Base-by-base conservation (phyloP, 192 early-diverging fungal species). In the Coemansia sp. region DNA sequence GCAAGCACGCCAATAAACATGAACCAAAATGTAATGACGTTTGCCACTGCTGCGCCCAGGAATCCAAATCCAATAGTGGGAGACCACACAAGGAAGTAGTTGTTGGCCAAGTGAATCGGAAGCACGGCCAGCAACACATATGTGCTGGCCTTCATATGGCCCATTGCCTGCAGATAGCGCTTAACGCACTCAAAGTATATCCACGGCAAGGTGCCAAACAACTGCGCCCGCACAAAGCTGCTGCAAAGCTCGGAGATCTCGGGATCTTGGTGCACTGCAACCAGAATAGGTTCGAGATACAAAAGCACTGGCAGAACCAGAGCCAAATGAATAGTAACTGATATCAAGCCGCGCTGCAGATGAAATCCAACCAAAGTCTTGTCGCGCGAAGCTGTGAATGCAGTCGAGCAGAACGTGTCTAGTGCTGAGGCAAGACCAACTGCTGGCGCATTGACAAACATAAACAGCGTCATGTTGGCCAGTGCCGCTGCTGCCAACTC, bases 91-190 rank as follows among this genome's bases (percentile, higher is more conserved):
- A 98, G 73, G 0, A 85, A 27, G 60, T 92, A 96, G 75, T 91
- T 94, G 60, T 90, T 70, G 27, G 89, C 63, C 0, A 91, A 67
- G 65, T 94, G 93, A 41, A 94, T 51, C 12, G 91, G 92, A 21
- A 89, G 65, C 4, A 87, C 86, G 37, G 89, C 73, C 25, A 89
- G 51, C 29, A 94, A 79, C 17, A 95, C 85, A 59, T 83, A 84
- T 27, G 93, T 92, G 35, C 83, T 84, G 1, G 91, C 92, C 29
- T 89, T 84, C 96, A 98, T 94, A 69, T 89, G 89, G 64, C 91
- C 94, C 82, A 96, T 94, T 0, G 89, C 88, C 68, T 96, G 92
- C 17, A 96, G 79, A 64, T 84, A 96, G 59, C 92, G 85, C 65
- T 93, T 92, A 51, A 93, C 67, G 67, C 90, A 91, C 64, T 97